phyloP scores from a whole-genome alignment of 139 green algal species.

The Chlamydomonas incerta region DNA sequence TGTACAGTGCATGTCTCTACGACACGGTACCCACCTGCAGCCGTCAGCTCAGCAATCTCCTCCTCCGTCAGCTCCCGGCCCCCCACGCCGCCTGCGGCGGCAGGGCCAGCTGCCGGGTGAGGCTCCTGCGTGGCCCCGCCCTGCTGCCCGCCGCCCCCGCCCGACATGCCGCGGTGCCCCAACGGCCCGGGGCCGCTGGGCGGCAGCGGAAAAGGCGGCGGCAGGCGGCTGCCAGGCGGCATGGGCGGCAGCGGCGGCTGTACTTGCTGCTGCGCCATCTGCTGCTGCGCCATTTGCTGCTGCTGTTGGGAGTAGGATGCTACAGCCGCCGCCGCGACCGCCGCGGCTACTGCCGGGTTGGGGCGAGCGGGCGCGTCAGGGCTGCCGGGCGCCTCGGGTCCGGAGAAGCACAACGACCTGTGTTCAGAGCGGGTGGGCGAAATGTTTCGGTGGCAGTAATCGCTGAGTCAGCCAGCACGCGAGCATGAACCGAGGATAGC shows the following conservation, averaged over 20 bases:
- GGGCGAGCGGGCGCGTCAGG: neutral
- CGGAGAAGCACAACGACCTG: slow-evolving; percentile 25
- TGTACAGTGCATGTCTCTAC: no score
- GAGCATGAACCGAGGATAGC: no score
- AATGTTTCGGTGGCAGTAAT: no score
- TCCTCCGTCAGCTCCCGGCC: neutral
- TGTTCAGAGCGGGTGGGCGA: no score
- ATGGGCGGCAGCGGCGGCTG: no score
- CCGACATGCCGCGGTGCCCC: neutral
- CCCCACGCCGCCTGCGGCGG: neutral
- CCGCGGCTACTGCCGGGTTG: neutral
- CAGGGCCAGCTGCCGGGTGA: neutral
- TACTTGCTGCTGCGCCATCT: no score
- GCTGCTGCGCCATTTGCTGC: no score
- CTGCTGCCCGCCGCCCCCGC: neutral
- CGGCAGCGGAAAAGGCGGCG: neutral
- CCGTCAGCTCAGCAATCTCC: slow-evolving; percentile 1
- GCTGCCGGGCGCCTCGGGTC: neutral
- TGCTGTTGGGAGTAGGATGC: no score
- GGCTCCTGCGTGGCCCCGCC: neutral
- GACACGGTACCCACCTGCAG: slow-evolving; percentile 21
- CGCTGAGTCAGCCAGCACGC: no score
- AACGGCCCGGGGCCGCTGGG: neutral
- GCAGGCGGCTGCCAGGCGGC: no score
- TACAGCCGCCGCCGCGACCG: neutral